Evolutionary conservation across 2,329 filamentous ascomycete species (phyloP).

Genomic region (Raffaelea ambrosiae): DNA sequence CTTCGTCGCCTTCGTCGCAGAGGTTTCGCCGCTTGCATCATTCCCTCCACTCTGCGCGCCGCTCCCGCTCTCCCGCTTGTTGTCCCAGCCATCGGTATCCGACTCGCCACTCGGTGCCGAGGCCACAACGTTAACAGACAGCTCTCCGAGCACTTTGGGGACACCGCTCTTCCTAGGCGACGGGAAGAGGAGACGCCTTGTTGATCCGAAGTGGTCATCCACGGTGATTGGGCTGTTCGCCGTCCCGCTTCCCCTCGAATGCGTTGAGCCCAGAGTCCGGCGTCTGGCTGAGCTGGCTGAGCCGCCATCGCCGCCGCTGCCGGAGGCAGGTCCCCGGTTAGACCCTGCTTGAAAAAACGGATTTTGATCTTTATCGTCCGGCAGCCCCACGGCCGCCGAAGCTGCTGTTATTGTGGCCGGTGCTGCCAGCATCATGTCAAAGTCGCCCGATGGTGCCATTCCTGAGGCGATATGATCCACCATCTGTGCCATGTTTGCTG

Average conservation of each 20-base stretch:
- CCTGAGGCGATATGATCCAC: neutral
- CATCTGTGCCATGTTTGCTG: neutral
- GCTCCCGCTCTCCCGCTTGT: too few species aligned
- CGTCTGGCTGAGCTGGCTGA: slow-evolving; percentile 21
- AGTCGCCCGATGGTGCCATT: neutral
- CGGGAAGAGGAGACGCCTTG: slow-evolving; percentile 66
- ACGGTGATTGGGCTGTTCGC: slow-evolving; percentile 48
- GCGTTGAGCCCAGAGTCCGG: slow-evolving; percentile 35
- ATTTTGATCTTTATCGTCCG: neutral
- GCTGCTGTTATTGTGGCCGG: neutral
- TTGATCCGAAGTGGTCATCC: slow-evolving; percentile 44
- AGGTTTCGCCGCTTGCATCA: too few species aligned
- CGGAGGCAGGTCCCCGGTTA: slow-evolving; percentile 19
- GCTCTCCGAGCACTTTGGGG: slow-evolving; percentile 52
- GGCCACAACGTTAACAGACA: slow-evolving; percentile 41
- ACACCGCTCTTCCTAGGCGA: slow-evolving; percentile 61
- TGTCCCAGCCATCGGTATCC: too few species aligned
- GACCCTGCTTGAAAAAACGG: slow-evolving; percentile 23
- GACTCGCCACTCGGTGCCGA: slow-evolving; percentile 17
- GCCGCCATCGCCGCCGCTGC: too few species aligned
- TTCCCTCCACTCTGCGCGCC: slow-evolving; percentile 27
- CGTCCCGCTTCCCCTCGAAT: slow-evolving; percentile 47
- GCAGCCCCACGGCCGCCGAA: neutral
- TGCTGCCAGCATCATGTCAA: neutral
- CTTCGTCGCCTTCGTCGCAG: slow-evolving; percentile 22